phyloP scores from a whole-genome alignment of 108 stramenopile genomes.

The Cyclotella baltica region DNA sequence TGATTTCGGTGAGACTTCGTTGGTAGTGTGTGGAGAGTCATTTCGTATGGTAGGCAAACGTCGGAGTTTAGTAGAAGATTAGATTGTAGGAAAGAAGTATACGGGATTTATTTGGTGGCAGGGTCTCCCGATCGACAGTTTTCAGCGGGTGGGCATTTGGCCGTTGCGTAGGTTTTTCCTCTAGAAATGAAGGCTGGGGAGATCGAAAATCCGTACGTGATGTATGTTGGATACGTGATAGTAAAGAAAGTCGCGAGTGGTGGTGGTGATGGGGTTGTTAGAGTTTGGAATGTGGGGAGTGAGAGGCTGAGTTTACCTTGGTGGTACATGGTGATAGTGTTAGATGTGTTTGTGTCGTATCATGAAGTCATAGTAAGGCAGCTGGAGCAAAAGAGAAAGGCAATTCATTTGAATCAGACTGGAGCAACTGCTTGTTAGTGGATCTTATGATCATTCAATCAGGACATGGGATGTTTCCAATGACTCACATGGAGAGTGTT shows the following conservation, averaged over 20 bases:
- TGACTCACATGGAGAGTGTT: constrained; percentile 51
- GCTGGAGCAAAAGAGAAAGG: background rate
- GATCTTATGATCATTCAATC: constrained; percentile 87
- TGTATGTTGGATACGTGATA: constrained; percentile 76
- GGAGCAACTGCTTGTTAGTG: constrained; percentile 70
- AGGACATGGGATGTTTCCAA: constrained; percentile 78
- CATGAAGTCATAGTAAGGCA: constrained; percentile 15
- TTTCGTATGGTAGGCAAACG: too few relatives aligned
- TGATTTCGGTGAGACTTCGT: constrained; percentile 3
- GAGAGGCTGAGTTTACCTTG: constrained; percentile 53
- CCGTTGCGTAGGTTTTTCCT: constrained; percentile 68
- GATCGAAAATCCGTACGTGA: constrained; percentile 56
- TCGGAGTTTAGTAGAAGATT: constrained; percentile 59
- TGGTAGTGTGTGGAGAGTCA: too few relatives aligned
- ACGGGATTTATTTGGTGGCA: too few relatives aligned
- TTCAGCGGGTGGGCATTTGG: constrained; percentile 71
- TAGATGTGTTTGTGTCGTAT: constrained; percentile 30
- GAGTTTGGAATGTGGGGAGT: constrained; percentile 70
- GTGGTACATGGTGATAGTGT: constrained; percentile 83
- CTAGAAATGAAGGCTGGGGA: constrained; percentile 27
- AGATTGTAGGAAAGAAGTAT: too few relatives aligned
- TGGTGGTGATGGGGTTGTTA: constrained; percentile 53
- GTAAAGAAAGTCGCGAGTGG: constrained; percentile 66
- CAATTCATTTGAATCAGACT: constrained; percentile 33
- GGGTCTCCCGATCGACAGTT: constrained; percentile 72